phyloP scores from a whole-genome alignment of 805 yeast species.

The Lipomyces starkeyi region DNA sequence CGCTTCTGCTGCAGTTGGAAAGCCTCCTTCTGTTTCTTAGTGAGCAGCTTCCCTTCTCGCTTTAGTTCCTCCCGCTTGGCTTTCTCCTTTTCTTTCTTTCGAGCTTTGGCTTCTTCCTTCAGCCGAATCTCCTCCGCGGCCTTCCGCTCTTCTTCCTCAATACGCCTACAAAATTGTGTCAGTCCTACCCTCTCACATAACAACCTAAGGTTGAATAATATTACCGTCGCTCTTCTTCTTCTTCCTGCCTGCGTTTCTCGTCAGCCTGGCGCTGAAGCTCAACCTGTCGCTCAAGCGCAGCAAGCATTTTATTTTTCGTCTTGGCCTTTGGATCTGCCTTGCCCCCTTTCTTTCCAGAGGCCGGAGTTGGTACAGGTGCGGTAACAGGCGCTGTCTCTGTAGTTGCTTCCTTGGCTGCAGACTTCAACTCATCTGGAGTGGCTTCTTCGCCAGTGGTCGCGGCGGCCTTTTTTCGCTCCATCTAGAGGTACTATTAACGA shows the following conservation, averaged over 20 bases:
- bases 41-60: conserved; percentile 92
- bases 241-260: conserved; percentile 75
- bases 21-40: conserved; percentile 95
- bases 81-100: conserved; percentile 85
- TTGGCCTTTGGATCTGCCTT: conserved; percentile 61
- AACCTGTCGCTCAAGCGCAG: conserved; percentile 87
- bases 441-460: conserved; percentile 50
- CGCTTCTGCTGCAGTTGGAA: conserved; percentile 85
- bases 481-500: conserved; percentile 43
- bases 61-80: conserved; percentile 87
- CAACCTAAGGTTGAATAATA: background rate
- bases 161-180: conserved; percentile 25
- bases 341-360: conserved; percentile 40
- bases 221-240: conserved; percentile 66
- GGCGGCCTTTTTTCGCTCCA: conserved; percentile 61
- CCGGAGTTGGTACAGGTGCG: conserved; percentile 33
- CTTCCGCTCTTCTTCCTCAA: conserved; percentile 59
- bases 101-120: conserved; percentile 50
- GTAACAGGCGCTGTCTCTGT: conserved; percentile 49
- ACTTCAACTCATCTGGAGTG: conserved; percentile 41
- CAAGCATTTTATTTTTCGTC: conserved; percentile 88
- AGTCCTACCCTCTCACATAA: background rate
- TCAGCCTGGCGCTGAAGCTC: conserved; percentile 87
- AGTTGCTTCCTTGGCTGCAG: conserved; percentile 47
- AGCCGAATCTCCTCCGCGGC: conserved; percentile 49